Evolutionary conservation across 257 asterid species (phyloP), one percentile per base, ranked within the genome.

Genomic region (Solanum gandarillasii): DNA sequence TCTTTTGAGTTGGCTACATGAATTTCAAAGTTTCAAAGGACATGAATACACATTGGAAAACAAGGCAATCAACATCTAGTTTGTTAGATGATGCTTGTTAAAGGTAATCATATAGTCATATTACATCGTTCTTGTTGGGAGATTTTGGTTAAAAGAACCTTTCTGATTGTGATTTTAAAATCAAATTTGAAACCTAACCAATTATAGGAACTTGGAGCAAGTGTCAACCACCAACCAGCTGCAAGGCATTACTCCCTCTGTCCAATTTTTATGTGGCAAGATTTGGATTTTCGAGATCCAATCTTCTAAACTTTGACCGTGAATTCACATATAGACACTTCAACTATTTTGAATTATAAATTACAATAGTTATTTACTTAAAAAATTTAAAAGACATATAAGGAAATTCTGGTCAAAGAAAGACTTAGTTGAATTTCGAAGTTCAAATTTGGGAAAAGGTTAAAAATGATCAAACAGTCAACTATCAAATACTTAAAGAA

Each of bases 181-280:
- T 83, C 89, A 87, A 87, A 83, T 87, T 81, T 71, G 88, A 87
- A 87, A 91, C 93, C 91, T 86, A 90, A 90, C 84, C 89, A 90
- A 89, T 90, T n/a, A 88, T 89, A 86, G 39, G 9, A 87, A 84
- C 29, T 6, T 21, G 88, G 83, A 79, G 87, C 67, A 78, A 65
- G 87, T 72, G 86, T 89, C 93, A 90, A 91, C 91, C 87, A 83
- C 90, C 89, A 83, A 52, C 85, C 79, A 35, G 60, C 43, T 48
- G 85, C 27, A 41, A 23, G 31, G 83, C 90, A 68, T 41, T 85
- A 39, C 48, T 74, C 12, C 16, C 81, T 12, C 2, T 2, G 7
- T 9, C 71, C 7, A 62, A n/a, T 62, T 62, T 62, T 62, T n/a
- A 10, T n/a, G 14, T 62, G 71, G 14, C 2, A 8, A 62, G 7